Conservation (phyloP, 495 filamentous ascomycete species). For the Aspergillus cavernicola region DNA sequence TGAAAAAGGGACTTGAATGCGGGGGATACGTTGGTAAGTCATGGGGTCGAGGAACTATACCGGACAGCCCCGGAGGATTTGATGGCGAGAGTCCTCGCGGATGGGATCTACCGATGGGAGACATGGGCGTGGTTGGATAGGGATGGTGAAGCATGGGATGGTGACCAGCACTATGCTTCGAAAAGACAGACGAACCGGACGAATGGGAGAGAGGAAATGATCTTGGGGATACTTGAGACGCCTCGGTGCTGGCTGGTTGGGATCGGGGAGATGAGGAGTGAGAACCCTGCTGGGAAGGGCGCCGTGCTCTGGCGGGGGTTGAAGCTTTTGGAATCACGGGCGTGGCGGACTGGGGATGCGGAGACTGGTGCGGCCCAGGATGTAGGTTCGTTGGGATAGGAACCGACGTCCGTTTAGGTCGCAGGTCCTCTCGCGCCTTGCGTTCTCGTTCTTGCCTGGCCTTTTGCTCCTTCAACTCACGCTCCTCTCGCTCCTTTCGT, state of each 20-base stretch:
- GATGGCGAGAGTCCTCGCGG: constrained; percentile 50
- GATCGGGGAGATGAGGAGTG: constrained; percentile 61
- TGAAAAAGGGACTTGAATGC: constrained; percentile 39
- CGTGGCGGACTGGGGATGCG: constrained; percentile 71
- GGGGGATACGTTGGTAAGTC: constrained; percentile 56
- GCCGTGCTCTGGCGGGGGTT: constrained; percentile 71
- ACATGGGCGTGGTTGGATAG: constrained; percentile 50
- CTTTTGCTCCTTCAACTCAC: constrained; percentile 69
- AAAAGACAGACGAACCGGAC: constrained; percentile 26
- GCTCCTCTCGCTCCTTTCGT: constrained; percentile 67
- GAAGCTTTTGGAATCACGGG: constrained; percentile 79
- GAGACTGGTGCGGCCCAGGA: constrained; percentile 61
- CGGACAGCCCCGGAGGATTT: constrained; percentile 56
- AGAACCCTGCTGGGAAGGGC: constrained; percentile 77
- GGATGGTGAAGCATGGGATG: constrained; percentile 46
- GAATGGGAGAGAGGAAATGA: constrained; percentile 36
- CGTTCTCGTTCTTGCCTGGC: constrained; percentile 63
- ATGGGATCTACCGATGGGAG: constrained; percentile 49
- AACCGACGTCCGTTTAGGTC: constrained; percentile 44
- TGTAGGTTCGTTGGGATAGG: constrained; percentile 55
- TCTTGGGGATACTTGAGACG: constrained; percentile 41
- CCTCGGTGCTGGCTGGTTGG: constrained; percentile 36
- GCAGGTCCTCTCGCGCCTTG: constrained; percentile 57
- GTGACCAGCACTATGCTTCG: constrained; percentile 30
- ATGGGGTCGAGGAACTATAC: constrained; percentile 37